Percentiles rank a stretch among this genome's conserved stretches.
Conservation (phyloP, 78 protist genomes). For the Dictyostelium firmibasis region DNA sequence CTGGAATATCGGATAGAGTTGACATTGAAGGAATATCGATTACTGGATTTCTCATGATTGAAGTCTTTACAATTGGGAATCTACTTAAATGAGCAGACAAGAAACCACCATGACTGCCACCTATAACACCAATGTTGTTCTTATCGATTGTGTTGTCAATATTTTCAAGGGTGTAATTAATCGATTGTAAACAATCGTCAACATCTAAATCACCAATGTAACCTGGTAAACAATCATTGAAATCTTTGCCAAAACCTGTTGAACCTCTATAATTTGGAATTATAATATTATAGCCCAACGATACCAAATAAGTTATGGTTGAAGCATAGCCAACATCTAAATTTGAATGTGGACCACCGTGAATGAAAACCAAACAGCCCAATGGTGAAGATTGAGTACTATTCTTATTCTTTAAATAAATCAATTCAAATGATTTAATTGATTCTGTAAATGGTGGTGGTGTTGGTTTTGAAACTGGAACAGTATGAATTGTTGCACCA, state of each 20-base stretch:
- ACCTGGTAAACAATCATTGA: conserved; percentile 48
- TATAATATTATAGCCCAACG: conserved; percentile 39
- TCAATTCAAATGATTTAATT: conserved; percentile 35
- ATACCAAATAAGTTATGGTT: background rate
- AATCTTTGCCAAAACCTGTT: conserved; percentile 64
- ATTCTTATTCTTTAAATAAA: conserved; percentile 13
- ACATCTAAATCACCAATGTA: conserved; percentile 32
- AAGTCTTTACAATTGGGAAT: conserved; percentile 19
- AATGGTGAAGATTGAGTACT: background rate
- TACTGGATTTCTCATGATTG: conserved; percentile 69
- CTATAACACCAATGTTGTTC: conserved; percentile 29
- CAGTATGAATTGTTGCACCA: background rate
- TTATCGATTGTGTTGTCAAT: conserved; percentile 14
- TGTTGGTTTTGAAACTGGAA: conserved; percentile 14
- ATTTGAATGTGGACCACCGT: conserved; percentile 76
- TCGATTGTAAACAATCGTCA: conserved; percentile 25
- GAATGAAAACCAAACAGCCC: conserved; percentile 7
- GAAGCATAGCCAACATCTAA: background rate
- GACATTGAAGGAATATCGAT: conserved; percentile 62
- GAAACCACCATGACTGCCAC: conserved; percentile 81
- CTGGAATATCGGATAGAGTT: conserved; percentile 61
- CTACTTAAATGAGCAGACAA: conserved; percentile 32
- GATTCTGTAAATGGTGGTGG: background rate
- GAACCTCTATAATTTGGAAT: conserved; percentile 68
- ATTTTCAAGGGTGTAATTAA: background rate